Percentiles rank a stretch among this genome's conserved stretches.
phyloP scores from a whole-genome alignment of 2,329 filamentous ascomycete genomes.

The Fusarium pseudoanthophilum region DNA sequence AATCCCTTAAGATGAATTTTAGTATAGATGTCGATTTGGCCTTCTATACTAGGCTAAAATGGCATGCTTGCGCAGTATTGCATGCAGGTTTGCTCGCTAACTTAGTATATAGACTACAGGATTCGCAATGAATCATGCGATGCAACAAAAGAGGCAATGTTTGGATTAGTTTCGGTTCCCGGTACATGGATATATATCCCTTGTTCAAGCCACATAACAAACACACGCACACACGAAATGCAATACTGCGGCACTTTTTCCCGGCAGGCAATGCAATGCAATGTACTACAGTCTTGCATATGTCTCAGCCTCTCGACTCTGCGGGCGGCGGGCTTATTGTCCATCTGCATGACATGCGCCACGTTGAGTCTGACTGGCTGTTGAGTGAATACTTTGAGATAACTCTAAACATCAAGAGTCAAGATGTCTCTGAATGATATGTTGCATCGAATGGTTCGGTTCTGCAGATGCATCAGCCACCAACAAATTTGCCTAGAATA shows the following conservation, averaged over 20 bases:
- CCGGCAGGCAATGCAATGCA: not conserved
- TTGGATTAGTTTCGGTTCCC: conserved; percentile 1
- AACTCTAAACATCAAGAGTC: not conserved
- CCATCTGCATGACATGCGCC: conserved; percentile 6
- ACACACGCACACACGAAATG: not conserved
- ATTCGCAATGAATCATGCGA: not conserved
- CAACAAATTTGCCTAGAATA: not conserved
- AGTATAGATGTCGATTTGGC: no score
- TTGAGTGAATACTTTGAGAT: not conserved
- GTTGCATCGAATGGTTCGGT: not conserved
- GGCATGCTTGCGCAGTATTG: conserved; percentile 4
- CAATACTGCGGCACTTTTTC: not conserved
- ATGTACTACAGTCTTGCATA: not conserved
- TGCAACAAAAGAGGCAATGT: not conserved
- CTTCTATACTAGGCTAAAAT: not conserved
- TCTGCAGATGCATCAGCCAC: conserved; percentile 7
- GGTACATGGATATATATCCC: conserved; percentile 13
- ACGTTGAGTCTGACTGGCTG: not conserved
- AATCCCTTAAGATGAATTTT: no score
- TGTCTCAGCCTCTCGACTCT: not conserved
- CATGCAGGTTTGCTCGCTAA: conserved; percentile 21
- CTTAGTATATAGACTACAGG: not conserved
- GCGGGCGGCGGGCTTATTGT: conserved; percentile 18
- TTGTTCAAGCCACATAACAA: conserved; percentile 5
- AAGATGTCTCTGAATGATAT: conserved; percentile 4